phyloP scores from a whole-genome alignment of 2,329 filamentous ascomycete species.

The Elsinoe perseae region DNA sequence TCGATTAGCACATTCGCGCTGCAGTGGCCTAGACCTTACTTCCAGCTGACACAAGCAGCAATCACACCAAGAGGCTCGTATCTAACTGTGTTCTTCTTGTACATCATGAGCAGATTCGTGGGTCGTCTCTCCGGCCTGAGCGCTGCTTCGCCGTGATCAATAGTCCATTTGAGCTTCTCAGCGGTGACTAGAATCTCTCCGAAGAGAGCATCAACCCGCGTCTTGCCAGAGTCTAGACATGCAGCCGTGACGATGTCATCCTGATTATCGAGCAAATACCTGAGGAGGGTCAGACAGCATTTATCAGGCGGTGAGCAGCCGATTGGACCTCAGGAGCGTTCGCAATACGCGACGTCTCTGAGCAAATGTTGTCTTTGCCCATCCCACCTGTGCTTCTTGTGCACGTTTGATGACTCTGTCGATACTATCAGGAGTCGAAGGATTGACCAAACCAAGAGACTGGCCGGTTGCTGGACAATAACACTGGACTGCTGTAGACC shows the following conservation, averaged over 20 bases:
- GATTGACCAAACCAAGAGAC: conserved; percentile 69
- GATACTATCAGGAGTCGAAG: conserved; percentile 67
- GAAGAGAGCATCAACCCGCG: conserved; percentile 84
- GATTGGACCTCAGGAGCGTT: conserved; percentile 59
- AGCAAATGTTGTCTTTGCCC: conserved; percentile 69
- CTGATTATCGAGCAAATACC: conserved; percentile 78
- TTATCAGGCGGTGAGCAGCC: not conserved
- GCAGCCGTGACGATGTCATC: conserved; percentile 77
- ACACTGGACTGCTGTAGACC: conserved; percentile 66
- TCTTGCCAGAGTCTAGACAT: conserved; percentile 91
- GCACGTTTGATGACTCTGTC: conserved; percentile 71
- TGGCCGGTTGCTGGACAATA: conserved; percentile 86
- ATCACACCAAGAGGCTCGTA: conserved; percentile 94
- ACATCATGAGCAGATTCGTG: conserved; percentile 87
- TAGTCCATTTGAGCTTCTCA: conserved; percentile 92
- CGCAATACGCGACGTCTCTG: conserved; percentile 72
- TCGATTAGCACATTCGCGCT: not conserved
- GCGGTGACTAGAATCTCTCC: conserved; percentile 90
- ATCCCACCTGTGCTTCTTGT: conserved; percentile 63
- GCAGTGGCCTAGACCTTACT: conserved; percentile 49
- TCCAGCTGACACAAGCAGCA: conserved; percentile 90
- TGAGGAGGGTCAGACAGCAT: conserved; percentile 21
- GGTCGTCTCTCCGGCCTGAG: conserved; percentile 64
- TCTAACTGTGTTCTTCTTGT: conserved; percentile 82
- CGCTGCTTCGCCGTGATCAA: conserved; percentile 79